A percentile compares a stretch with the other conserved stretches of the same genome.
These are phyloP conservation scores for Colletotrichum cereale DNA, from an alignment of 2,329 filamentous ascomycete genomes.

Conservation along the genomic window DNA sequence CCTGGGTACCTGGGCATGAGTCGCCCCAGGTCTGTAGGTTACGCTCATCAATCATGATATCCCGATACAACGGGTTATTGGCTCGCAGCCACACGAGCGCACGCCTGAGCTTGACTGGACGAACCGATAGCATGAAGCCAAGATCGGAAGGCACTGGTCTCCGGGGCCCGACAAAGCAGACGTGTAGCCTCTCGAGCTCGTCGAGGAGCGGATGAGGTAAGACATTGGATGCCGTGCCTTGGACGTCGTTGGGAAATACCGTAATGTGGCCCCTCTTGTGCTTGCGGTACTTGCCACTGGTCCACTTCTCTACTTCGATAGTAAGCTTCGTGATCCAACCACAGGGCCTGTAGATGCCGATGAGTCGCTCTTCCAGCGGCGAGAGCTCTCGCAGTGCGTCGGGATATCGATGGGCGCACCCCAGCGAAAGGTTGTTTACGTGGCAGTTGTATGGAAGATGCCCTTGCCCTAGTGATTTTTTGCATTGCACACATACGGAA, in stretches of 20 bases:
- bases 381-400: background rate
- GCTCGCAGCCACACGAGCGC: background rate
- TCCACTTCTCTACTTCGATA: background rate
- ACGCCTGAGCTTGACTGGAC: background rate
- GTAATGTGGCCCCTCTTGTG: background rate
- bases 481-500: background rate
- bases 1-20: background rate
- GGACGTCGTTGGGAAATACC: background rate
- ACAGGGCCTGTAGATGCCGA: background rate
- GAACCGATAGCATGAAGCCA: background rate
- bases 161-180: background rate
- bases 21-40: background rate
- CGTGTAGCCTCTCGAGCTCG: background rate
- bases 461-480: background rate
- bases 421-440: background rate
- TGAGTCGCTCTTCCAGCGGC: background rate
- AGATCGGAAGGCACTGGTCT: background rate
- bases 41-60: background rate
- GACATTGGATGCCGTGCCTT: background rate
- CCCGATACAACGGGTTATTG: background rate
- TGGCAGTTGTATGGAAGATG: background rate
- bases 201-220: background rate
- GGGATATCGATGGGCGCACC: background rate
- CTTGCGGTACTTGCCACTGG: background rate
- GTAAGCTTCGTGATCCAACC: background rate